Evolutionary conservation across 2,329 filamentous ascomycete species (phyloP).

Genomic region (Colletotrichum sublineola): DNA sequence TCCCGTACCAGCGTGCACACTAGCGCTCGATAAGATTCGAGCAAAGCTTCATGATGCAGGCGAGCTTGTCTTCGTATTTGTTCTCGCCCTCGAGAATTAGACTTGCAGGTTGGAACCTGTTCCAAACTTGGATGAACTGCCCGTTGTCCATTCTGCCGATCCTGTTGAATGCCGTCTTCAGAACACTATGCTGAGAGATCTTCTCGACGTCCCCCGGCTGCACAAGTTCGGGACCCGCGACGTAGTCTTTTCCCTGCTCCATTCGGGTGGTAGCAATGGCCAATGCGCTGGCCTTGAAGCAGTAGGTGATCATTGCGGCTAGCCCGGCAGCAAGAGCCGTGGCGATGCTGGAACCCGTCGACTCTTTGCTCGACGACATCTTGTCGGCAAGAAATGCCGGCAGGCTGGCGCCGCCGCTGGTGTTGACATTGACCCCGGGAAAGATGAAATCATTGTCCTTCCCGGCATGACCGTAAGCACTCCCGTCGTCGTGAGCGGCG

Average conservation of each 20-base stretch:
- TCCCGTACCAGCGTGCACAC: neutral
- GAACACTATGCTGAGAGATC: neutral
- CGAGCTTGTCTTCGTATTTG: neutral
- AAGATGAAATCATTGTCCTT: conserved; percentile 48
- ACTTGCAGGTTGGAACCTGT: conserved; percentile 9
- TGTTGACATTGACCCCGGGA: conserved; percentile 47
- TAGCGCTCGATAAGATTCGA: neutral
- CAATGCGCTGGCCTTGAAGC: conserved; percentile 44
- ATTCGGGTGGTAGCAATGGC: conserved; percentile 33
- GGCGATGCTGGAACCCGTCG: conserved; percentile 47
- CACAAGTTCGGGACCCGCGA: neutral
- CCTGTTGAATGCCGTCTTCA: conserved; percentile 4
- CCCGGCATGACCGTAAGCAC: conserved; percentile 42
- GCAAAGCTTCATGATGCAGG: conserved; percentile 5
- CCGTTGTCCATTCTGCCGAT: conserved; percentile 22
- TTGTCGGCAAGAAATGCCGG: neutral
- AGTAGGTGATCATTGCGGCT: conserved; percentile 50
- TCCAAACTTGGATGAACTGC: conserved; percentile 48
- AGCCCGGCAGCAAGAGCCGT: conserved; percentile 50
- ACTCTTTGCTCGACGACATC: conserved; percentile 5
- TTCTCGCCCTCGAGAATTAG: neutral
- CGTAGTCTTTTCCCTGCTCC: neutral
- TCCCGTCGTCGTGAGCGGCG: conserved; percentile 45
- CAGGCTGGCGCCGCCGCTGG: neutral
- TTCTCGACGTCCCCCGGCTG: conserved; percentile 36